Evolutionary conservation across 805 yeast species (phyloP), one percentile per base, ranked within the genome.

Genomic region (Scheffersomyces ergatensis): DNA sequence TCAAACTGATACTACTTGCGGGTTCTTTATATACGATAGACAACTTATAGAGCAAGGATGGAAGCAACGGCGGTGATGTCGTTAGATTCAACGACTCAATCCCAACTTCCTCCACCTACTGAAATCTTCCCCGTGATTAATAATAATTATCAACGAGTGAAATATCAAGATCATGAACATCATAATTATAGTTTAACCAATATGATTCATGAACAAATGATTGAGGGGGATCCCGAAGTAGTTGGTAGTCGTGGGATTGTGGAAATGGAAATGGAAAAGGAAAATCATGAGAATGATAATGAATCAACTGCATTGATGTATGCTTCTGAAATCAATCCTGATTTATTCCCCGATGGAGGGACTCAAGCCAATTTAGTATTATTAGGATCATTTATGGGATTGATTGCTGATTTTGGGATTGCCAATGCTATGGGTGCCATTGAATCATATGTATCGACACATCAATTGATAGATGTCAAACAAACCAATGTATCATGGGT

Each of bases 291-390:
- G n/a, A n/a, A n/a, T n/a, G 24, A 21, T 21, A 35, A 38, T 21
- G 34, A 34, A 20, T 37, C 45, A 8, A 33, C 40, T n/a, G 47
- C 32, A 12, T 37, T 48, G 15, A 54, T 55, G 60, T 55, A 49
- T 39, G 47, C 47, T 1, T 42, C 49, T 5, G 58, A 54, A 33
- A 34, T 46, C 14, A 47, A 60, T 32, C 55, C 60, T 8, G 39
- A 37, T 36, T 14, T 32, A 23, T 58, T 61, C 34, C 66, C 67
- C 1, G 67, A 62, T 38, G 66, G 66, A 12, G 65, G 67, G 2
- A 30, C 34, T 30, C 33, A 40, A 33, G 66, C 65, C 1, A 52
- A 57, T 37, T 21, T 53, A 18, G 57, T 55, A 12, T 42, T 62
- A 16, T 25, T 48, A 2, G 67, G 65, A 11, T 52, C 59, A 13